Evolutionary conservation across 2,329 filamentous ascomycete genomes (phyloP).

Genomic region (Knoxdaviesia proteae): DNA sequence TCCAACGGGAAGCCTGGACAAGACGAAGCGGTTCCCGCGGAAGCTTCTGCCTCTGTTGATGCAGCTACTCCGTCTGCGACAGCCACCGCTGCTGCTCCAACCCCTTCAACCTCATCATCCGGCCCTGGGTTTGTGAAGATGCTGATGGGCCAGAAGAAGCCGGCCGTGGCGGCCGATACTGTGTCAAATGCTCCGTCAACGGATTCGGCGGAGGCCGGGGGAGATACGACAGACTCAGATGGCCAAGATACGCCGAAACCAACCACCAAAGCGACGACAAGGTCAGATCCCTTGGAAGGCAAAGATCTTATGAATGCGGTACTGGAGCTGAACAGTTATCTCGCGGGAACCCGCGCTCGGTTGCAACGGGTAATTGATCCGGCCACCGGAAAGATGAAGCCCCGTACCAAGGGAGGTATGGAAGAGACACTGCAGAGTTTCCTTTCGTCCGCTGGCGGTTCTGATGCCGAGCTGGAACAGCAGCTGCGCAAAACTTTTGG

Average conservation of each 20-base stretch:
- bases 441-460: constrained; percentile 25
- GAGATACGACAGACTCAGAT: constrained; percentile 17
- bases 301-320: constrained; percentile 71
- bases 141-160: constrained; percentile 18
- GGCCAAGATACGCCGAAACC: constrained; percentile 10
- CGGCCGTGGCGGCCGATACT: background rate
- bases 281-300: constrained; percentile 43
- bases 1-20: no score
- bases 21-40: no score
- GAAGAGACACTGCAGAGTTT: constrained; percentile 34
- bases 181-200: constrained; percentile 18
- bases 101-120: constrained; percentile 11
- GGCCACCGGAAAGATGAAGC: constrained; percentile 38
- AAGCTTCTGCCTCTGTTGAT: background rate
- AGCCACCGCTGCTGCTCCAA: constrained; percentile 6
- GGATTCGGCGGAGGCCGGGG: constrained; percentile 27
- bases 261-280: constrained; percentile 11
- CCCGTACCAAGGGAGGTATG: constrained; percentile 18
- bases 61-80: background rate
- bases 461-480: constrained; percentile 42
- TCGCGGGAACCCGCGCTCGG: constrained; percentile 61
- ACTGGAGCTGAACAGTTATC: constrained; percentile 64
- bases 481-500: constrained; percentile 58
- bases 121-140: constrained; percentile 29
- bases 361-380: constrained; percentile 42